Evolutionary conservation across 441 rosid genomes (phyloP), one percentile per base, ranked within the genome.

Genomic region (Populus trichocarpa): DNA sequence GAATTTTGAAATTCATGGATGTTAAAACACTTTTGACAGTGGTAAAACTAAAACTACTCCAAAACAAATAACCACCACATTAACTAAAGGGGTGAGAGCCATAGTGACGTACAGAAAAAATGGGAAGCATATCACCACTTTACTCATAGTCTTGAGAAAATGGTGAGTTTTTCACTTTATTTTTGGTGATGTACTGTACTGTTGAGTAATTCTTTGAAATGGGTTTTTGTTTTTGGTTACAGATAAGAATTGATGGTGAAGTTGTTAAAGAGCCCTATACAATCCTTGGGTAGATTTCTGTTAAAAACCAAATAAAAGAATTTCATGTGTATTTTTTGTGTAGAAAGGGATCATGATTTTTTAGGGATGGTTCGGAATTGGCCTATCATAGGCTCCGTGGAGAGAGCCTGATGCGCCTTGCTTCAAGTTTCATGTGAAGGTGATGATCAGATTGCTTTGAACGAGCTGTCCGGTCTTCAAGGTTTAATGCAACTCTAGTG

Each of bases 391-490:
- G 98, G 88, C 89, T 90, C 98, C 99, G 11, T 94, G 98, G 99
- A 87, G 89, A 82, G 99, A 91, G 88, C 97, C 91, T 12, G 93
- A 90, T 40, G 88, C 92, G 9, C 97, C 92, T 63, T 75, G 76
- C 81, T 92, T 11, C 83, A 85, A 73, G 78, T 91, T 73, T 82
- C 91, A 53, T 91, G 89, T 75, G 93, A 96, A 83, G 98, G 92
- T 81, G 85, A 88, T 79, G 81, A 89, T 75, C 84, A 94, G 97
- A 89, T 92, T 81, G 97, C 93, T 84, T 78, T 96, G 75, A 94
- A 90, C 87, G 91, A 94, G 89, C 98, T 97, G 78, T 91, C 97
- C 69, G 94, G 96, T 70, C 88, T 94, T 82, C 99, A 94, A 89
- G 73, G 73, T 85, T 84, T 96, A 80, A 89, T 87, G 59, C 98